Conservation (phyloP, 2,329 filamentous ascomycete species). For the Trichoderma koningiopsis region DNA sequence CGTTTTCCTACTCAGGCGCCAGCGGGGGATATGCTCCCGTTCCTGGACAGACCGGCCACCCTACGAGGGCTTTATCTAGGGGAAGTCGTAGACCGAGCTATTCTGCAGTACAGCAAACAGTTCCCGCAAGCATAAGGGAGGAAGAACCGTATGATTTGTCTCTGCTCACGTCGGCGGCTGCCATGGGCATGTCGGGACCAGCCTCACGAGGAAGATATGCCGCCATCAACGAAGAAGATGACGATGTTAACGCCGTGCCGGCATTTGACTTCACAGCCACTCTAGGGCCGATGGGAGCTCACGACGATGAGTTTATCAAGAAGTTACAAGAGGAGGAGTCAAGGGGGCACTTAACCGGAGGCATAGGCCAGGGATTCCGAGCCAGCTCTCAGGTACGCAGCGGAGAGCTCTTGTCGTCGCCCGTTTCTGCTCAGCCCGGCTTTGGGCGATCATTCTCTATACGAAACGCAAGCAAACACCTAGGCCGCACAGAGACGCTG, state of each 20-base stretch:
- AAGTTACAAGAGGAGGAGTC: slow-evolving; percentile 56
- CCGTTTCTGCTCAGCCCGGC: slow-evolving; percentile 39
- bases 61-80: slow-evolving; percentile 32
- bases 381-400: slow-evolving; percentile 52
- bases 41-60: slow-evolving; percentile 25
- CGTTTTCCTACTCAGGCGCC: slow-evolving; percentile 34
- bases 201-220: slow-evolving; percentile 37
- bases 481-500: slow-evolving; percentile 46
- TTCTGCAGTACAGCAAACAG: slow-evolving; percentile 32
- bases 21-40: slow-evolving; percentile 35
- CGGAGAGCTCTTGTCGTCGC: slow-evolving; percentile 51
- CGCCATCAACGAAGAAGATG: slow-evolving; percentile 38
- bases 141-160: slow-evolving; percentile 47
- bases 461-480: slow-evolving; percentile 31
- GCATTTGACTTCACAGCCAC: slow-evolving; percentile 51
- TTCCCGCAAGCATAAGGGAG: slow-evolving; percentile 40
- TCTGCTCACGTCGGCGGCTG: slow-evolving; percentile 45
- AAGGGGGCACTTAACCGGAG: slow-evolving; percentile 58
- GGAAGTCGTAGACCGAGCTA: slow-evolving; percentile 34
- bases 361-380: slow-evolving; percentile 56
- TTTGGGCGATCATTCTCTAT: slow-evolving; percentile 48
- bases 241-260: slow-evolving; percentile 31
- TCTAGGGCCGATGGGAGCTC: slow-evolving; percentile 48
- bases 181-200: slow-evolving; percentile 37
- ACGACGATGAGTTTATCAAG: slow-evolving; percentile 49